Percentiles rank a stretch among this genome's conserved stretches.
Evolutionary conservation across 2,329 filamentous ascomycete species (phyloP).

Genomic region (Fusarium verticillioides): DNA sequence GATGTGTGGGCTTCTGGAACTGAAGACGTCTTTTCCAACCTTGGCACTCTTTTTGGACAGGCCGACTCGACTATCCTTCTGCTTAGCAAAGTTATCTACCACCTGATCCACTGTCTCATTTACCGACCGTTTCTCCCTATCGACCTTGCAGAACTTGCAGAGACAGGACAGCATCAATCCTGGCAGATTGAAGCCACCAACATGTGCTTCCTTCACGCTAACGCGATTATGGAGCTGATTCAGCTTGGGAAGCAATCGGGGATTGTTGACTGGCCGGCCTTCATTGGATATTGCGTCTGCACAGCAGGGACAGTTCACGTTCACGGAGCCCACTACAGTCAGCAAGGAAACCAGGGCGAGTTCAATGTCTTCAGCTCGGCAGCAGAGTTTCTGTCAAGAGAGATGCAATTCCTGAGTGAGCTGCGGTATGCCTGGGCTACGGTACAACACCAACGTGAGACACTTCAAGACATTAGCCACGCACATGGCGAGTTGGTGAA

Average conservation of each 20-base stretch:
- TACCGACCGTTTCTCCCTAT: constrained; percentile 90
- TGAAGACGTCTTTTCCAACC: constrained; percentile 80
- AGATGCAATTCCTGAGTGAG: constrained; percentile 83
- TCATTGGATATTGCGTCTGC: constrained; percentile 87
- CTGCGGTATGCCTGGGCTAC: constrained; percentile 80
- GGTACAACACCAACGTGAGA: constrained; percentile 82
- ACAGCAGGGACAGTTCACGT: constrained; percentile 90
- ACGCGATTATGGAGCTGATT: constrained; percentile 85
- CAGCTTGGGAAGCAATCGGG: constrained; percentile 80
- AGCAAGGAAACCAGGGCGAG: constrained; percentile 58
- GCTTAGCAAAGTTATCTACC: constrained; percentile 87
- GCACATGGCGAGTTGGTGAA: constrained; percentile 86
- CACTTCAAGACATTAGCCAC: constrained; percentile 79
- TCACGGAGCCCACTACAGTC: constrained; percentile 83
- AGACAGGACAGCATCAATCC: constrained; percentile 84
- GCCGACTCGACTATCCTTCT: constrained; percentile 82
- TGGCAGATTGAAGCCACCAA: constrained; percentile 95
- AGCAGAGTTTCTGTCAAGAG: constrained; percentile 77
- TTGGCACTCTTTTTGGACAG: constrained; percentile 80
- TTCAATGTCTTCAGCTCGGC: constrained; percentile 72
- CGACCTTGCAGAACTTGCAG: constrained; percentile 81
- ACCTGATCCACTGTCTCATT: constrained; percentile 86
- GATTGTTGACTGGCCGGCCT: constrained; percentile 85
- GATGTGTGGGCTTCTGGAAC: constrained; percentile 88
- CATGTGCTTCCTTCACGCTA: constrained; percentile 86